Base-by-base conservation (phyloP, 108 stramenopile genomes). In the Epithemia pelagica region DNA sequence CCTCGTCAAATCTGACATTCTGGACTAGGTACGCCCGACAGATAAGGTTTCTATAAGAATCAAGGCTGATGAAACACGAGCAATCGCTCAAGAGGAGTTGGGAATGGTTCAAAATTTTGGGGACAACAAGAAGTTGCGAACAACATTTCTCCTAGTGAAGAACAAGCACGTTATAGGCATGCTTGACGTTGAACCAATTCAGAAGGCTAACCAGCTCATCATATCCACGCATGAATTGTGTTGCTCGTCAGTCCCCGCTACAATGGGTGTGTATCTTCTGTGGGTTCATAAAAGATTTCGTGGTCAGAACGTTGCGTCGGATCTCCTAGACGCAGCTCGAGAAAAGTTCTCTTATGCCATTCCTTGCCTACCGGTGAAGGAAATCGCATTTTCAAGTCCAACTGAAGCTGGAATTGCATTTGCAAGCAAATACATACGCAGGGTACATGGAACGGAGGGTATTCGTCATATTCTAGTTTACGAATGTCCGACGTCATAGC, bases 371-470 rank as follows among this genome's bases (percentile, higher is more conserved):
- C 79, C 85, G 15, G 23, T 37, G 3, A 59, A 72, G 25, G 32
- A 69, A 21, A 33, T 90, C 22, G 92, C 92, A 0, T 90, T 94
- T 78, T 90, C 89, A 29, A 94, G 89, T 77, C 92, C 92, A 18
- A 90, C 89, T 24, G 33, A 69, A 31, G 86, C 88, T 10, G 92
- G 92, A 52, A 62, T 76, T 27, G 27, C 23, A 18, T 90, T 94
- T 73, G 92, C 88, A 0, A 53, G 67, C 28, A 56, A 58, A 2
- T 94, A 89, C 66, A 54, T 46, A 5, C 15, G 37, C 10, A 46
- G 15, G 15, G 5, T 15, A 46, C 5, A 68, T n/a, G 62, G 1
- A 15, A 28, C 28, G 25, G 27, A 7, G 15, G 27, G 1, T 20
- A n/a, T 30, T 22, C 37, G n/a, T 64, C 27, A 30, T 3, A 58